These are phyloP conservation scores for Ballota nigra DNA, from an alignment of 257 asterid species.

Conservation along the genomic window DNA sequence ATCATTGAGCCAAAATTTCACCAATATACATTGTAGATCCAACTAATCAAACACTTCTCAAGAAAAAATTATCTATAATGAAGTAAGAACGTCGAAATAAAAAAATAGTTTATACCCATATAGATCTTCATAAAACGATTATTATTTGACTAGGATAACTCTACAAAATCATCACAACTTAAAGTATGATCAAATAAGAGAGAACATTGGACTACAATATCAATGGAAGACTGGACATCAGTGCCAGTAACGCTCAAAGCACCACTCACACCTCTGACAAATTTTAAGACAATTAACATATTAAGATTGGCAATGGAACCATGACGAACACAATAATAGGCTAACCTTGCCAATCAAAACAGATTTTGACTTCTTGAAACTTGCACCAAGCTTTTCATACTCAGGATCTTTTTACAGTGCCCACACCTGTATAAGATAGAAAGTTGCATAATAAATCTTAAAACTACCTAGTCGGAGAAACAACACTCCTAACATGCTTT, in stretches of 20 bases:
- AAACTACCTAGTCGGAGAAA: slow-evolving; percentile 2
- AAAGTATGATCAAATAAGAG: too few species aligned
- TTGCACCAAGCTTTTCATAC: slow-evolving; percentile 83
- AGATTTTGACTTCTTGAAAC: slow-evolving; percentile 91
- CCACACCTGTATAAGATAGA: slow-evolving; percentile 72
- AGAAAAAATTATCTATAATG: not conserved
- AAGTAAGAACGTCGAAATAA: not conserved
- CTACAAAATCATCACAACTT: not conserved
- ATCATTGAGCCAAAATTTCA: not conserved
- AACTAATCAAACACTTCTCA: not conserved
- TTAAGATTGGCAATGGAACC: not conserved
- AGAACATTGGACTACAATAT: too few species aligned
- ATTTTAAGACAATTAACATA: not conserved
- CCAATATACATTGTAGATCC: not conserved
- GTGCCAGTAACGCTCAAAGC: too few species aligned
- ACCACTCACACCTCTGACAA: not conserved
- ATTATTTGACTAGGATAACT: not conserved
- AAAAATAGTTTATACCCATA: not conserved
- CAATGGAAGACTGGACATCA: too few species aligned
- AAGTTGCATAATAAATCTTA: slow-evolving; percentile 2
- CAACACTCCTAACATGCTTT: not conserved
- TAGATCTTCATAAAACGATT: not conserved
- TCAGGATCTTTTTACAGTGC: slow-evolving; percentile 96
- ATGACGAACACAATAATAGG: not conserved
- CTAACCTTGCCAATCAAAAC: slow-evolving; percentile 87